Evolutionary conservation across 306 rosid species (phyloP), one percentile per base, ranked within the genome.

Genomic region (Cucumis sativus): DNA sequence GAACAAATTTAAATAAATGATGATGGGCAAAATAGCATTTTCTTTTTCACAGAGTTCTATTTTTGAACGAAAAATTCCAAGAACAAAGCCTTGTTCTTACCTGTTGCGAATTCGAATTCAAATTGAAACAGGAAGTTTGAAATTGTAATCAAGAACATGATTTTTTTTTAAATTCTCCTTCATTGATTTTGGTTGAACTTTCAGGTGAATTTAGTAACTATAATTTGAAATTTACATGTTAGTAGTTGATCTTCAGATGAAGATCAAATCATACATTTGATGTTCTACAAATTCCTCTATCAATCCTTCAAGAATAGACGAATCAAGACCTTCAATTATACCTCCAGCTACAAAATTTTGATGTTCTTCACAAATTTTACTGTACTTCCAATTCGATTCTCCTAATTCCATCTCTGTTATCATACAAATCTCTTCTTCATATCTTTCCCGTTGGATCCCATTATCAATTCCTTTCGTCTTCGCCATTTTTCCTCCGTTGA

Each of bases 261-360:
- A 73, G 49, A 73, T 59, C 72, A 20, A 63, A 37, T 65, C n/a
- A 75, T 70, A 82, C 77, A 73, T 52, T 76, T 92, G 89, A 82
- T 86, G 89, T 83, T 86, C 86, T 20, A 88, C 87, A 43, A 92
- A 12, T 73, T 95, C 99, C 37, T 84, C 80, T 63, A 95, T 51
- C 78, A 95, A 79, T n/a, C 86, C 79, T 74, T 80, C 79, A 70
- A 91, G 80, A 71, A 92, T 83, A 43, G 68, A 74, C 1, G 82
- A 80, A 82, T 86, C 97, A 69, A 91, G 77, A 75, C 89, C 91
- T 49, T 77, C 96, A 75, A 80, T 75, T 59, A 92, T 37, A 25
- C 83, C 70, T 68, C 82, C 85, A 77, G 76, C 74, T 77, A 78
- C 85, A 76, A 81, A 47, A 58, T 85, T 87, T 52, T 82, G 78